Percentiles rank a stretch among this genome's conserved stretches.
phyloP scores from a whole-genome alignment of 495 filamentous ascomycete species.

The Choiromyces venosus region DNA sequence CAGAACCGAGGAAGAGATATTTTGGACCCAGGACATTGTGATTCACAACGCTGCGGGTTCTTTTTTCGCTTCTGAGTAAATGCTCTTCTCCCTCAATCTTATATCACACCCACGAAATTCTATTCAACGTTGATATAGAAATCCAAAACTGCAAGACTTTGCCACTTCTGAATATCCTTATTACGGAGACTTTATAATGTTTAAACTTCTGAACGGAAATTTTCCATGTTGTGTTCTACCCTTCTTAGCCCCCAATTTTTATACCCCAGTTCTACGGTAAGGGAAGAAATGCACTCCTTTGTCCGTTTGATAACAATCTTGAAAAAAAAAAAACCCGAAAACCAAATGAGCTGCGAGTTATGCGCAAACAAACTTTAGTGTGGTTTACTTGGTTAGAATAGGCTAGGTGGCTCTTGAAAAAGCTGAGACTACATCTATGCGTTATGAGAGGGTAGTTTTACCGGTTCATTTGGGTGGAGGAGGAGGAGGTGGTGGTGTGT shows the following conservation, averaged over 20 bases:
- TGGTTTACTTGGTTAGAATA: too few species aligned
- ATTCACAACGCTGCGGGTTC: too few species aligned
- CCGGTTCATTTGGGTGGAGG: not conserved
- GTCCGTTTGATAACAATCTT: not conserved
- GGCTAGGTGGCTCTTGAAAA: not conserved
- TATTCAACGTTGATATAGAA: not conserved
- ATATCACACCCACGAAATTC: not conserved
- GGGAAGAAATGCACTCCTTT: not conserved
- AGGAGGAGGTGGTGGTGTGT: not conserved
- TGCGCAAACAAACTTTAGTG: too few species aligned
- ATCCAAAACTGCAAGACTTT: not conserved
- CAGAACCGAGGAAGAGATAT: too few species aligned
- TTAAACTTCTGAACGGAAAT: not conserved
- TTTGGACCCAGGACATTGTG: too few species aligned
- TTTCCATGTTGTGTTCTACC: not conserved
- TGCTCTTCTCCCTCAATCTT: not conserved
- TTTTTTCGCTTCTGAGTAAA: too few species aligned
- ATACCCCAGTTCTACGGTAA: not conserved
- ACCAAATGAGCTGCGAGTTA: too few species aligned
- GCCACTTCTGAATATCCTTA: too few species aligned
- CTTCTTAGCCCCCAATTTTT: not conserved
- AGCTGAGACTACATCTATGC: not conserved
- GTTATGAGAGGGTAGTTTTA: not conserved
- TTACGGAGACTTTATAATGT: not conserved
- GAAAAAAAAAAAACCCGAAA: too few species aligned